Conservation (phyloP, 2,329 filamentous ascomycete species). For the Colletotrichum sidae region DNA sequence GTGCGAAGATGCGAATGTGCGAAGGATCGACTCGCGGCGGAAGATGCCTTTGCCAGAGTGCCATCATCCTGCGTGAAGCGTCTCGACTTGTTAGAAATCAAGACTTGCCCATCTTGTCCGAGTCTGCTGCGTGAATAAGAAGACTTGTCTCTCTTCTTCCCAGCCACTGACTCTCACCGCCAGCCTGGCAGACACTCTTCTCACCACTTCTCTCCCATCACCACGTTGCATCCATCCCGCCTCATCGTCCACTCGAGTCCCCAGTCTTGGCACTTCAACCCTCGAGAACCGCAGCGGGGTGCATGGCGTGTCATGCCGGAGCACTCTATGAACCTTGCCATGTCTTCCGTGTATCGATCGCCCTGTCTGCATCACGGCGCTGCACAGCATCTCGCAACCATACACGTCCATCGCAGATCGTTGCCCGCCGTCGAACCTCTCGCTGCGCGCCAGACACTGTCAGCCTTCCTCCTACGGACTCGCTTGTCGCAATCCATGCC, state of each 20-base stretch:
- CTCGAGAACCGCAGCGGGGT: slow-evolving; percentile 24
- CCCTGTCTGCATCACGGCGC: slow-evolving; percentile 9
- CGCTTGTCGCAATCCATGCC: slow-evolving; percentile 9
- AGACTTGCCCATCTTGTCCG: too few species aligned
- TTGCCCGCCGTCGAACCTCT: background rate
- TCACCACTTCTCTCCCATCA: background rate
- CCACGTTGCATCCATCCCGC: slow-evolving; percentile 13
- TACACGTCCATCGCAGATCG: slow-evolving; percentile 17
- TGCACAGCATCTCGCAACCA: slow-evolving; percentile 5
- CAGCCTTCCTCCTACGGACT: background rate
- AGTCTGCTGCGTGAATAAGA: too few species aligned
- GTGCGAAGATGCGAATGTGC: slow-evolving; percentile 9
- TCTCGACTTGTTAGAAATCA: background rate
- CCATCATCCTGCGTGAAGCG: background rate
- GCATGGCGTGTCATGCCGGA: background rate
- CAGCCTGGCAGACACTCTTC: background rate
- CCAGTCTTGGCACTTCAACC: slow-evolving; percentile 17
- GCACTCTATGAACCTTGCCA: slow-evolving; percentile 21
- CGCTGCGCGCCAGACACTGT: background rate
- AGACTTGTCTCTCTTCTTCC: background rate
- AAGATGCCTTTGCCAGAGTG: too few species aligned
- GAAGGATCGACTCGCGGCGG: background rate
- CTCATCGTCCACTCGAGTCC: slow-evolving; percentile 2
- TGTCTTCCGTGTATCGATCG: background rate
- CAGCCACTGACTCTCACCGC: background rate